Evolutionary conservation across 257 asterid species (phyloP).

Genomic region (Cruciata laevipes): DNA sequence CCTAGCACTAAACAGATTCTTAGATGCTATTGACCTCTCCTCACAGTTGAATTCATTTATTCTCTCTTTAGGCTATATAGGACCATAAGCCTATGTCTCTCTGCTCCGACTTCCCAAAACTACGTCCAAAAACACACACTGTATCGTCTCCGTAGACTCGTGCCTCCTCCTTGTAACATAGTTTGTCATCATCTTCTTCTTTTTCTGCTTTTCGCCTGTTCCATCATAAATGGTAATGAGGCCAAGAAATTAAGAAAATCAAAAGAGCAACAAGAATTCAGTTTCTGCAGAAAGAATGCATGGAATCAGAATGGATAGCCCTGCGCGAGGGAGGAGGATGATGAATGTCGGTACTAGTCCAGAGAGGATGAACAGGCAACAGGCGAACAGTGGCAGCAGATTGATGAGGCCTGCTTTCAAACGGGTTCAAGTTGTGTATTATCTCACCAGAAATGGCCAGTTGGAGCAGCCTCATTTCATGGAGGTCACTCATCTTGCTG

Average conservation of each 20-base stretch:
- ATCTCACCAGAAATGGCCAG: constrained; percentile 81
- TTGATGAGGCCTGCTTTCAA: constrained; percentile 40
- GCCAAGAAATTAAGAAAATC: background rate
- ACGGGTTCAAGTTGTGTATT: constrained; percentile 67
- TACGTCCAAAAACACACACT: background rate
- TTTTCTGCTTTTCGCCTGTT: background rate
- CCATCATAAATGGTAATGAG: background rate
- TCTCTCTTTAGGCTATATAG: background rate
- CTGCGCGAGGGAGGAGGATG: background rate
- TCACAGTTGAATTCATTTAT: background rate
- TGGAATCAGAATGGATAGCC: background rate
- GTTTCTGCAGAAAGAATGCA: background rate
- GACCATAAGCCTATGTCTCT: background rate
- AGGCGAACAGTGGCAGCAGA: constrained; percentile 4
- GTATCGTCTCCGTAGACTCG: background rate
- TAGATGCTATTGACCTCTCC: background rate
- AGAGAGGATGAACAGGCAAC: constrained; percentile 27
- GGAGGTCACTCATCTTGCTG: constrained; percentile 60
- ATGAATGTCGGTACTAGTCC: constrained; percentile 17
- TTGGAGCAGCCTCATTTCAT: constrained; percentile 88
- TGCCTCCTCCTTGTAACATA: background rate
- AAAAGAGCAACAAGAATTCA: background rate
- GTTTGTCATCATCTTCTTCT: background rate
- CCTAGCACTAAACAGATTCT: too few relatives aligned
- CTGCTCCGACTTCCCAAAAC: background rate